Conservation (phyloP, 352 stramenopile species). For the Blastocystis sp. region DNA sequence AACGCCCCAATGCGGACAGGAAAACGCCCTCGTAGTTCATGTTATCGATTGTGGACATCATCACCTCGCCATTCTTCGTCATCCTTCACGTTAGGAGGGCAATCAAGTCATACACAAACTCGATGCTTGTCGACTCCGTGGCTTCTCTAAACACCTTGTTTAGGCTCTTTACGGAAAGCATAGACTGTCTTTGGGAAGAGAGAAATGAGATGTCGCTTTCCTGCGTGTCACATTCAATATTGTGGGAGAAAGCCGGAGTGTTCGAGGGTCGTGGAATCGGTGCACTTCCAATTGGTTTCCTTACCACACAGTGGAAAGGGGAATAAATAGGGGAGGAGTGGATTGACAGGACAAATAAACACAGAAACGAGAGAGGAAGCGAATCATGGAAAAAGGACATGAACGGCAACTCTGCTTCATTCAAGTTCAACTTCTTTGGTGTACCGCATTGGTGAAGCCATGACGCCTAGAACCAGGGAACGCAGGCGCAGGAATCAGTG, state of each 20-base stretch:
- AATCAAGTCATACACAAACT: constrained; percentile 16
- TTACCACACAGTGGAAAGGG: background rate
- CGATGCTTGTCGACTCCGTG: constrained; percentile 17
- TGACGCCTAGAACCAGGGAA: constrained; percentile 5
- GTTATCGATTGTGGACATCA: constrained; percentile 62
- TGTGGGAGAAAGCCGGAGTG: too few relatives aligned
- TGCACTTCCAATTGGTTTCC: background rate
- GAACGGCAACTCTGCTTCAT: constrained; percentile 49
- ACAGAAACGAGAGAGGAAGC: background rate
- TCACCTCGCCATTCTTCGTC: constrained; percentile 39
- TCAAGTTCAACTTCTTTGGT: constrained; percentile 65
- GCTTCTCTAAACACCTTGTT: constrained; percentile 33
- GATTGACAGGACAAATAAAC: background rate
- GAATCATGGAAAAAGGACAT: background rate
- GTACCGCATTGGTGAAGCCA: background rate
- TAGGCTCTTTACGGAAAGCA: constrained; percentile 57
- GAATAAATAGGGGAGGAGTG: background rate
- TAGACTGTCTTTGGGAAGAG: background rate
- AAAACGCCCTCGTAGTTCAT: constrained; percentile 57
- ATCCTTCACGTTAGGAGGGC: background rate
- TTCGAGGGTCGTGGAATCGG: background rate
- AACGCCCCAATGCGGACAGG: constrained; percentile 45
- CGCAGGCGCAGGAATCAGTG: constrained; percentile 24
- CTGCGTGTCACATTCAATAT: too few relatives aligned
- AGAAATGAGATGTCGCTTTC: too few relatives aligned